Evolutionary conservation across 208 protist genomes (phyloP), one percentile per base, ranked within the genome.

Genomic region (Trypanosoma cruzi): DNA sequence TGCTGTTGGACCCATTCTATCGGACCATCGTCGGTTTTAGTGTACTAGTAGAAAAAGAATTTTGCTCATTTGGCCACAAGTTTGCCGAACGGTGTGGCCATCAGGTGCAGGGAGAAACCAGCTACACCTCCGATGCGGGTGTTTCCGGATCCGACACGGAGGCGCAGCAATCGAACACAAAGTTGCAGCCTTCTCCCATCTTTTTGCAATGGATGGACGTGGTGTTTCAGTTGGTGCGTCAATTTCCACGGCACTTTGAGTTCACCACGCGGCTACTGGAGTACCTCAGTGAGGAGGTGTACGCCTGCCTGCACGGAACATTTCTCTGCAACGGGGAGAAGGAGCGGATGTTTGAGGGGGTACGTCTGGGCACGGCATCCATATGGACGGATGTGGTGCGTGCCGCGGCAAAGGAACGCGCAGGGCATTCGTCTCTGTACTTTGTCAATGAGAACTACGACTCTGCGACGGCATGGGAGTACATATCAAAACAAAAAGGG

Each of bases 191-290:
- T 6, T 92, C 96, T 6, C 98, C 98, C 22, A 92, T 99, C 49
- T 99, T 99, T 65, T 58, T 94, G 14, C 97, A 99, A 76, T 99
- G 94, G 66, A 77, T 99, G 40, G 97, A 99, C 64, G 92, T 89
- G 55, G 94, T 99, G 28, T 98, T 84, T 68, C 98, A 99, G 58
- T 42, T 99, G 13, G 56, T 88, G 10, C 80, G 78, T 10, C 97
- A 99, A 81, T 97, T 90, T 63, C 97, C 98, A 13, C 68, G 68
- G 22, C 57, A 79, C 24, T 99, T 99, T 73, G 97, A 99, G 76
- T 99, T 99, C 68, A 98, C 94, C 14, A 67, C 90, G 22, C 42
- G 48, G 14, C 84, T 98, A 16, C 83, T 99, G 4, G 71, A 86
- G 24, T 79, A 80, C 32, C 82, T 99, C n/a, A 76, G 89, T 10